Evolutionary conservation across 345 rosid species (phyloP).

Genomic region (Cochlearia excelsa): DNA sequence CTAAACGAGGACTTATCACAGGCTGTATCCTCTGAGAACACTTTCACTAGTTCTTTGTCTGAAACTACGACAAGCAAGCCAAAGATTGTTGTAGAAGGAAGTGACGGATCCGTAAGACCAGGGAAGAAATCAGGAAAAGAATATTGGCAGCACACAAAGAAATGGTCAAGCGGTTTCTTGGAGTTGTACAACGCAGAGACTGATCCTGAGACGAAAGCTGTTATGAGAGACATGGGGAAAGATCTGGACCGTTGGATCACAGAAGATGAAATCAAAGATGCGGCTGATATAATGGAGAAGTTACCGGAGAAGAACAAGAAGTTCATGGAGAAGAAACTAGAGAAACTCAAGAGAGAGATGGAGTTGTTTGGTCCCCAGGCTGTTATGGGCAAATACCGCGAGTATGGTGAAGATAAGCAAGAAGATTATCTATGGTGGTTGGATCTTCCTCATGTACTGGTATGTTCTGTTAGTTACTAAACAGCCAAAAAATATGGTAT

Average conservation of each 20-base stretch:
- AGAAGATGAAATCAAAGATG: constrained; percentile 80
- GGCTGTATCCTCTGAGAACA: constrained; percentile 32
- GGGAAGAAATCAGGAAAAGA: constrained; percentile 86
- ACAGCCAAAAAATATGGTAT: neutral
- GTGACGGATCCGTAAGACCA: constrained; percentile 77
- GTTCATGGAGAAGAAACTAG: constrained; percentile 72
- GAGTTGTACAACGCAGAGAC: constrained; percentile 78
- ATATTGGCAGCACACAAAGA: constrained; percentile 89
- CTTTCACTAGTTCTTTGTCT: constrained; percentile 37
- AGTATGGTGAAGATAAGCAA: constrained; percentile 73
- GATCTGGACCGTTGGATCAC: constrained; percentile 93
- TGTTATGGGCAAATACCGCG: constrained; percentile 81
- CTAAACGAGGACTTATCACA: constrained; percentile 37
- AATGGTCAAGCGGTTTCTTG: constrained; percentile 81
- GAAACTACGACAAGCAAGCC: constrained; percentile 37
- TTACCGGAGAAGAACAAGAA: constrained; percentile 57
- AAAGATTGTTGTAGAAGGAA: constrained; percentile 70
- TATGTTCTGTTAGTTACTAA: constrained; percentile 35
- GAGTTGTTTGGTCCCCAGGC: constrained; percentile 94
- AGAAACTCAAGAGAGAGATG: constrained; percentile 80
- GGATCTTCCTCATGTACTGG: constrained; percentile 87
- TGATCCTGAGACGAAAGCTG: constrained; percentile 78
- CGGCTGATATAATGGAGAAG: constrained; percentile 66
- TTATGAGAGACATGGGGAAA: constrained; percentile 83
- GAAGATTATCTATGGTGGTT: constrained; percentile 95